Evolutionary conservation across 192 early-diverging fungal genomes (phyloP), one percentile per base, ranked within the genome.

Genomic region (Chytriomyces hyalinus): DNA sequence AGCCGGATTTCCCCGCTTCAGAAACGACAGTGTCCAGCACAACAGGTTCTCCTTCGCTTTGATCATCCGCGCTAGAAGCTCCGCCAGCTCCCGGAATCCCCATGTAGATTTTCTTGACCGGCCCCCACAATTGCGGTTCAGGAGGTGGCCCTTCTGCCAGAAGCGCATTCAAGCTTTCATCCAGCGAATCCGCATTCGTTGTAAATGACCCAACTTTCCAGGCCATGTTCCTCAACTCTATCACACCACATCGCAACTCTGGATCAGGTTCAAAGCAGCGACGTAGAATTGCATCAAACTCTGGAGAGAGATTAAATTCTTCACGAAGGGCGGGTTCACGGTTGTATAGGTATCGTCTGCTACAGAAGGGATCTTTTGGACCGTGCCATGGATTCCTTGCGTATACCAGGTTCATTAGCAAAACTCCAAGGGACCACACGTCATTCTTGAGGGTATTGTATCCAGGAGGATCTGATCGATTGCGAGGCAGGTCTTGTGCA

Each of bases 311-410:
- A n/a, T 45, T 45, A 24, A 78, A 78, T 62, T 78, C 77, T 11
- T 65, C 57, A 13, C 24, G 63, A 6, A 78, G 70, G 7, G 59
- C 77, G 17, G 70, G 70, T 49, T 72, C 10, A 24, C 49, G 57
- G 46, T 17, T 60, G 44, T 43, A 60, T 8, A 76, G 46, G 63
- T 79, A 76, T 7, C 89, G 84, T 64, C 80, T 83, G 80, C 93
- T 11, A 63, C 77, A 97, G 50, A 93, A 90, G 6, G 91, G 87
- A 77, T 97, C 95, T 11, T 91, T 80, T 11, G 46, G 45, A 45
- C 62, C 61, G 26, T 86, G 81, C 93, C 93, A 95, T 20, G 93
- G 94, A 82, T 95, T 95, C 59, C 90, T 86, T 70, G 92, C 92
- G 83, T 91, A 93, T 63, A 91, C 78, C 59, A 94, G 70, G 78